Evolutionary conservation across 257 asterid species (phyloP), one percentile per base, ranked within the genome.

Genomic region (Solanum sejunctum): DNA sequence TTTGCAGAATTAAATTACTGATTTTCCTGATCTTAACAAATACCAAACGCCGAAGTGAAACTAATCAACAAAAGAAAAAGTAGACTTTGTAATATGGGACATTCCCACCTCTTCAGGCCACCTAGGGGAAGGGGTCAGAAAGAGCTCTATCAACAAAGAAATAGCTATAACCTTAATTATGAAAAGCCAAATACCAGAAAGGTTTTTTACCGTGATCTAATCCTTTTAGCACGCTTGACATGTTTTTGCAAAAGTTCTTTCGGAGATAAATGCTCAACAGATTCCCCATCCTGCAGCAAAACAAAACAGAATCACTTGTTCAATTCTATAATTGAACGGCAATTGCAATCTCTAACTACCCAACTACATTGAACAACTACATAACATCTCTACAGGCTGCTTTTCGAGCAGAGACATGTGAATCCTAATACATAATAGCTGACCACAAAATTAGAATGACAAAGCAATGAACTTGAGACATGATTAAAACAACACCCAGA

Each of bases 161-260:
- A 70, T 83, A 67, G 61, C 73, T 69, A 69, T 54, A 69, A 7
- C 64, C 69, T 52, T 11, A 52, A 72, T 72, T 77, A 67, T n/a
- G 73, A 86, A 43, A 73, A 43, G 9, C 17, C 81, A 43, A 80
- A 52, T 51, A 70, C 15, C 57, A 55, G 36, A 77, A 66, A 83
- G 21, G 41, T 26, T 51, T 77, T 86, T 91, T 93, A 96, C 99
- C 95, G 88, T 70, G 95, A 92, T 72, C 99, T 91, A 73, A 96
- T 93, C 87, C 91, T 92, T 93, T 94, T 96, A 81, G 99, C 98
- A 84, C 93, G 99, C 85, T 89, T 93, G 88, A 96, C 89, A 87
- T 94, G 98, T 77, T 89, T 88, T 84, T 93, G 95, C 91, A 96
- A 89, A 84, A 96, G 92, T 86, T 94, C 98, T 69, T 89, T 86